Evolutionary conservation across 345 rosid genomes (phyloP).

Genomic region (Cardamine resedifolia): DNA sequence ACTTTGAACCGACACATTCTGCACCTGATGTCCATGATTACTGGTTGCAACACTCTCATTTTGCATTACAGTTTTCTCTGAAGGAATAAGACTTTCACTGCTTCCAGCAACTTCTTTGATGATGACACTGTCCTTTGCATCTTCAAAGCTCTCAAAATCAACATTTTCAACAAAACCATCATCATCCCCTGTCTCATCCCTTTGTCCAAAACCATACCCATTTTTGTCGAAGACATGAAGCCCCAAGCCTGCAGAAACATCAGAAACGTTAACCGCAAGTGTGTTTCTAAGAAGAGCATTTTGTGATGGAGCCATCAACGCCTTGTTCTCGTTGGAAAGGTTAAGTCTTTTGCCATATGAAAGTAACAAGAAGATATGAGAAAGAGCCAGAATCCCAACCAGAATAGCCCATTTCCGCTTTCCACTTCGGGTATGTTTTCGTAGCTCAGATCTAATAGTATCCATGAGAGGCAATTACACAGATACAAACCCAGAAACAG

Average conservation of each 20-base stretch:
- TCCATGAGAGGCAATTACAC: conserved; percentile 44
- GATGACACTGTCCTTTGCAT: conserved; percentile 39
- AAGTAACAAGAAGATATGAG: conserved; percentile 59
- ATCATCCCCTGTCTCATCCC: conserved; percentile 27
- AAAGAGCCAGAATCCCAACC: conserved; percentile 50
- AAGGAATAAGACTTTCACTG: conserved; percentile 18
- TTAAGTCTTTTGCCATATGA: conserved; percentile 43
- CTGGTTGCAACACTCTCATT: conserved; percentile 19
- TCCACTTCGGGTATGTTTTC: conserved; percentile 42
- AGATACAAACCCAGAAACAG: conserved; percentile 17
- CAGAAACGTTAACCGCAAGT: conserved; percentile 54
- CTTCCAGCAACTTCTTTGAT: conserved; percentile 39
- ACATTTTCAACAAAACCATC: conserved; percentile 35
- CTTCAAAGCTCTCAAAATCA: conserved; percentile 38
- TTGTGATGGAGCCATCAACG: conserved; percentile 41
- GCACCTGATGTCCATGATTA: conserved; percentile 19
- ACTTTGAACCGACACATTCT: conserved; percentile 9
- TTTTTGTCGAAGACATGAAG: conserved; percentile 31
- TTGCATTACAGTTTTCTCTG: conserved; percentile 35
- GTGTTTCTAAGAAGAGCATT: conserved; percentile 55
- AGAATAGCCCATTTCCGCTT: conserved; percentile 57
- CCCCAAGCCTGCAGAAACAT: conserved; percentile 24
- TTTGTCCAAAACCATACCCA: conserved; percentile 22
- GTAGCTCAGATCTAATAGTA: conserved; percentile 36
- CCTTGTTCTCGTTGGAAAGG: conserved; percentile 42